Evolutionary conservation across 2,329 filamentous ascomycete species (phyloP), one percentile per base, ranked within the genome.

Genomic region (Alternaria triticimaculans): DNA sequence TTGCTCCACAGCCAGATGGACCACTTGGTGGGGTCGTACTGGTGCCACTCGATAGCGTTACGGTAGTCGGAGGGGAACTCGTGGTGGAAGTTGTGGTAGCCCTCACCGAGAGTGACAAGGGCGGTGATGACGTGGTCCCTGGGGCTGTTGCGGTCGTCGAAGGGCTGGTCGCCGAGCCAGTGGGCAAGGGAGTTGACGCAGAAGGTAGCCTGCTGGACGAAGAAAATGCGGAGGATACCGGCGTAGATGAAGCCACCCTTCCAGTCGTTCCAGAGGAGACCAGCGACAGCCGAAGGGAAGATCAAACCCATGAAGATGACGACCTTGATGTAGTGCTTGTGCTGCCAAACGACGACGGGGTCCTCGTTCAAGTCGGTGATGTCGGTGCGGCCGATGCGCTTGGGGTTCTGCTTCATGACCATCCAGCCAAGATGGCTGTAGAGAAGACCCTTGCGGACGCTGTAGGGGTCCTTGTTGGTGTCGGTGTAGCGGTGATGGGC

Each of bases 391-490:
- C 84, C 84, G 56, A 84, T 82, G 14, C 83, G 80, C 81, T 85
- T 85, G 65, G 83, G 83, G 80, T 85, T 84, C 77, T 85, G 84
- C 80, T 84, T 85, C 83, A 85, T 85, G 67, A 85, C 78, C 82
- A 85, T 85, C 84, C 84, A 85, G 63, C 83, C 83, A 28, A 85
- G 73, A 69, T 85, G 84, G 41, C 83, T 84, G 77, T 85, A 85
- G 61, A 84, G 60, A 10, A 85, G 79, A 51, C 84, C 84, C 79
- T 85, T 85, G 76, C 82, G 82, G 55, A 85, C 84, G 49, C 80
- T 83, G 78, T 85, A 85, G n/a, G 84, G 84, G 65, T 85, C 84
- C 76, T 85, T 85, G 72, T 78, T 77, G 63, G 84, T 86, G 72
- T 86, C 84, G 76, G 84, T 86, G 70, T 85, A 86, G 65, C 84